These are phyloP conservation scores for Fraxinus pennsylvanica DNA, from an alignment of 257 asterid species.

Conservation along the genomic window DNA sequence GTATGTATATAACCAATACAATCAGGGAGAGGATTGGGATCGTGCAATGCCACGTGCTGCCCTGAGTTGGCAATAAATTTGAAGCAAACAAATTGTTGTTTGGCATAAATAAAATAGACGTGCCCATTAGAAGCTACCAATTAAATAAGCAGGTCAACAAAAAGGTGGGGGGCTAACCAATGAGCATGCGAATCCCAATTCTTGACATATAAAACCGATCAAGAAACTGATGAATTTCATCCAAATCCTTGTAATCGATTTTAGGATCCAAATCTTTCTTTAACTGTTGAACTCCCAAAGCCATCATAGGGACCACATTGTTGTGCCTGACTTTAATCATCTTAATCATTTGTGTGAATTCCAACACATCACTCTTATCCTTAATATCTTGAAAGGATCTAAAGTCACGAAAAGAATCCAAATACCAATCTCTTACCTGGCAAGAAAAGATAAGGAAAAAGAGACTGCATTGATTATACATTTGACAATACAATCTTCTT, in stretches of 20 bases:
- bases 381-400: constrained; percentile 71
- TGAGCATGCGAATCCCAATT: constrained; percentile 96
- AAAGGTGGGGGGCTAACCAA: constrained; percentile 51
- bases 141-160: constrained; percentile 9
- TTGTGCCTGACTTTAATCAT: constrained; percentile 94
- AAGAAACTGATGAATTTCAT: constrained; percentile 80
- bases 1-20: constrained; percentile 88
- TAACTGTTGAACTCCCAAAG: constrained; percentile 93
- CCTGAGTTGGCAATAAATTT: constrained; percentile 53
- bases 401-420: constrained; percentile 93
- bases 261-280: constrained; percentile 65
- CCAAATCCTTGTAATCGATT: constrained; percentile 56
- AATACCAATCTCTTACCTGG: constrained; percentile 79
- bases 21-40: constrained; percentile 84
- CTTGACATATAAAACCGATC: constrained; percentile 95
- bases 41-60: constrained; percentile 93
- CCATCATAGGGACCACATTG: constrained; percentile 96
- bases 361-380: constrained; percentile 62
- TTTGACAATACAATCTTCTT: neutral
- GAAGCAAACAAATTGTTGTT: constrained; percentile 20
- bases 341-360: constrained; percentile 82
- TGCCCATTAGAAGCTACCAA: constrained; percentile 8
- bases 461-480: neutral
- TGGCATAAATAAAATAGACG: constrained; percentile 8
- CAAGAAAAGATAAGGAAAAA: constrained; percentile 2